Base-by-base conservation (phyloP, 2,329 filamentous ascomycete genomes). In the Esteya vermicola region DNA sequence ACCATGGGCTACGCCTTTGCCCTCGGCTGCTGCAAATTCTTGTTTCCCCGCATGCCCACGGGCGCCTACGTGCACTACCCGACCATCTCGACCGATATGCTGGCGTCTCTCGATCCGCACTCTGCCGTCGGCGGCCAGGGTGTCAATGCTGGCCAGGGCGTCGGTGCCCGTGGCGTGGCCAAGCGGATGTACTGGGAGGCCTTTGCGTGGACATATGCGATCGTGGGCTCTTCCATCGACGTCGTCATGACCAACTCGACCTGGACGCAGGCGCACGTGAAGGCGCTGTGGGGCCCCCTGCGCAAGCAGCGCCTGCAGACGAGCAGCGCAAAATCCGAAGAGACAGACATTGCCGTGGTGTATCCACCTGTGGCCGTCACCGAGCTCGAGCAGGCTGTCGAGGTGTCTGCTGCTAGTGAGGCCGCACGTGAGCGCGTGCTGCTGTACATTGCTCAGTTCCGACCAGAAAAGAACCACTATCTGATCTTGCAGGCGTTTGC, bases 1-100 rank as follows among this genome's bases (percentile, higher is more conserved):
- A 98, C 91, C 2, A 95, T 98, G 88, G 91, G 91, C 46, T 98
- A 95, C 54, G 86, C 89, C 21, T 98, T 96, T 55, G 74, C 83
- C 0, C 72, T 94, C 10, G 85, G 84, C 9, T 67, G 95, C 4
- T 82, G 71, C 58, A 91, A 86, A 54, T 71, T 82, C 47, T 67
- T 96, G 20, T 96, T 96, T 54, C 81, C 73, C 0, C 59, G 63
- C 27, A 72, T 95, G 2, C 84, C 89, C 0, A 95, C 86, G 0
- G 86, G 75, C 34, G 88, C 91, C 39, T 98, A 98, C 55, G 88
- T 96, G 1, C 91, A 98, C 62, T 98, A 96, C 56, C 91, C 91
- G 1, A 96, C 89, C 41, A 98, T 98, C 40, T 95, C 88, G 4
- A 98, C 86, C 38, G 91, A 98, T 53, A 98, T 98, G 91, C 74